Conservation (phyloP, 192 early-diverging fungal species). For the Rhizoclosmatium globosum region DNA sequence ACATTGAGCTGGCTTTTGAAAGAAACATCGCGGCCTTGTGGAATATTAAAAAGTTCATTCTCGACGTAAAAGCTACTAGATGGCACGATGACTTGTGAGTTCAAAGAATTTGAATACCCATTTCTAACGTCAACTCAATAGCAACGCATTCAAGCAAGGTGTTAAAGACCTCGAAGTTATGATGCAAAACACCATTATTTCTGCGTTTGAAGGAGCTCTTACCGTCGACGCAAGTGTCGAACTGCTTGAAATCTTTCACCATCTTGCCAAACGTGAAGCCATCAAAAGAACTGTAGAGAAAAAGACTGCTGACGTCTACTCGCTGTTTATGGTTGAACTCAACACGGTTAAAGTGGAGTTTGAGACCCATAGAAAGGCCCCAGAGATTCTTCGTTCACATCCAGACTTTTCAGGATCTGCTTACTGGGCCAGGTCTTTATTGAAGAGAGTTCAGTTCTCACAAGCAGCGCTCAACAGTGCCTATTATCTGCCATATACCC, state of each 20-base stretch:
- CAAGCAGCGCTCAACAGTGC: constrained; percentile 52
- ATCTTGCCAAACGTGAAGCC: constrained; percentile 70
- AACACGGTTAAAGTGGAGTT: constrained; percentile 70
- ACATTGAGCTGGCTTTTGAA: constrained; percentile 70
- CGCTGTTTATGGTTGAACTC: constrained; percentile 61
- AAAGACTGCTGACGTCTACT: constrained; percentile 68
- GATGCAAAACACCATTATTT: constrained; percentile 70
- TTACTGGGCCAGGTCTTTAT: constrained; percentile 66
- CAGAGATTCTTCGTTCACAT: constrained; percentile 62
- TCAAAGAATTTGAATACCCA: not conserved
- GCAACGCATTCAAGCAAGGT: constrained; percentile 73
- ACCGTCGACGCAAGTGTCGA: constrained; percentile 67
- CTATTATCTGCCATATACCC: constrained; percentile 64
- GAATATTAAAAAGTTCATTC: constrained; percentile 66
- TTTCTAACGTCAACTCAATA: not conserved
- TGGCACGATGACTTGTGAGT: constrained; percentile 69
- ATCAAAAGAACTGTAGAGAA: constrained; percentile 72
- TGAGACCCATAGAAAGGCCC: constrained; percentile 64
- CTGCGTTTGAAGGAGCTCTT: constrained; percentile 64
- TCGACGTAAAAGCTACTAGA: constrained; percentile 70
- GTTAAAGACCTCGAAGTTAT: constrained; percentile 74
- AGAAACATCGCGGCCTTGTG: constrained; percentile 59
- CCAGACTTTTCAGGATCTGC: constrained; percentile 68
- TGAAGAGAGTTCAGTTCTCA: constrained; percentile 56
- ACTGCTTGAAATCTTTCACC: constrained; percentile 69